These are phyloP conservation scores for rapeseed (Brassica napus) DNA, from an alignment of 345 rosid species.

Conservation along the genomic window DNA sequence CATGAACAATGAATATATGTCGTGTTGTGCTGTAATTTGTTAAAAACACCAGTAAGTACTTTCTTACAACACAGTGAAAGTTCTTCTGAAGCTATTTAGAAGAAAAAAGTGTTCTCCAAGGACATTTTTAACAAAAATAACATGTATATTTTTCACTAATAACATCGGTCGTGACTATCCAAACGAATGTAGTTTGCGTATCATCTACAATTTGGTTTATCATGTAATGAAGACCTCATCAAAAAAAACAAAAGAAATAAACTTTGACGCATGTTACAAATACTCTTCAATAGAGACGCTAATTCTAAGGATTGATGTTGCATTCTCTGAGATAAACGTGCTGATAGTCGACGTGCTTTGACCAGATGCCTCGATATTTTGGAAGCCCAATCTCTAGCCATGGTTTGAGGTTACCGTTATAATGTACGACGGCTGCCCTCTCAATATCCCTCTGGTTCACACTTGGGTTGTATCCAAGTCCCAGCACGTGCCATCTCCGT, in stretches of 20 bases:
- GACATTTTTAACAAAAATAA: not conserved
- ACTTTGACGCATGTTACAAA: constrained; percentile 1
- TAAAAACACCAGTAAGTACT: constrained; percentile 22
- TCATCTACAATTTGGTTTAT: constrained; percentile 28
- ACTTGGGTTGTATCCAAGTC: not conserved
- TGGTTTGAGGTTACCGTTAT: constrained; percentile 82
- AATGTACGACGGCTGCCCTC: constrained; percentile 72
- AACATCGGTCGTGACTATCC: not conserved
- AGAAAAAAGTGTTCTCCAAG: not conserved
- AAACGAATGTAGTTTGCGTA: constrained; percentile 14
- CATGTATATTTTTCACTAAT: constrained; percentile 5
- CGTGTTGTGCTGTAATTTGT: constrained; percentile 25
- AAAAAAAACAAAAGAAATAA: constrained; percentile 4
- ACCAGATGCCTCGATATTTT: constrained; percentile 58
- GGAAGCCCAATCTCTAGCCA: constrained; percentile 83
- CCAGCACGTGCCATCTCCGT: not conserved
- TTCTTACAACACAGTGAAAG: constrained; percentile 8
- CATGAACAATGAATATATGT: constrained; percentile 33
- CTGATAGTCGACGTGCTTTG: constrained; percentile 61
- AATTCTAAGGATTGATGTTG: constrained; percentile 68
- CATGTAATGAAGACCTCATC: constrained; percentile 21
- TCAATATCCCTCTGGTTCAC: constrained; percentile 70
- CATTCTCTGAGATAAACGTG: constrained; percentile 61
- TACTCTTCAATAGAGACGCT: constrained; percentile 22
- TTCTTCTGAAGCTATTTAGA: not conserved